phyloP scores from a whole-genome alignment of 2,329 filamentous ascomycete genomes.

The Epichloe hybrida region DNA sequence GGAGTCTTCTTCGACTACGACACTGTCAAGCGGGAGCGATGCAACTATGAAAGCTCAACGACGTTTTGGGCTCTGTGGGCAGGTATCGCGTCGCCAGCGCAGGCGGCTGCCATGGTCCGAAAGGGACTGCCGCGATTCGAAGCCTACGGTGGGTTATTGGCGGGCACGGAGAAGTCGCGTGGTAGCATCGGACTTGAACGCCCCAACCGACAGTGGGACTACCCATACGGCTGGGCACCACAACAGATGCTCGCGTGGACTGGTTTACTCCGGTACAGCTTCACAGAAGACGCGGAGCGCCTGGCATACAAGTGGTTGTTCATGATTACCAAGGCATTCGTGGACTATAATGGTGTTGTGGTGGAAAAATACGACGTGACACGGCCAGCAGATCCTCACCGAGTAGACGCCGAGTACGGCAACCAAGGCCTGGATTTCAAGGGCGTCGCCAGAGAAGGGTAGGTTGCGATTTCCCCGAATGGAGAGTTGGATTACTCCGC shows the following conservation, averaged over 20 bases:
- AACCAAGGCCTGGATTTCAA: slow-evolving; percentile 95
- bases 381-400: slow-evolving; percentile 74
- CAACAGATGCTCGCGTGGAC: slow-evolving; percentile 98
- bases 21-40: slow-evolving; percentile 67
- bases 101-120: slow-evolving; percentile 71
- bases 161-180: slow-evolving; percentile 79
- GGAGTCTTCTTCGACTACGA: slow-evolving; percentile 99
- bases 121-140: slow-evolving; percentile 81
- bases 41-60: slow-evolving; percentile 77
- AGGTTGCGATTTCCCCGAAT: slow-evolving; percentile 26
- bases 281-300: slow-evolving; percentile 76
- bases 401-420: slow-evolving; percentile 92
- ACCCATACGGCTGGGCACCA: slow-evolving; percentile 94
- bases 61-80: slow-evolving; percentile 98
- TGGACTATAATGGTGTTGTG: slow-evolving; percentile 95
- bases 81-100: slow-evolving; percentile 69
- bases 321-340: slow-evolving; percentile 97
- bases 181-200: slow-evolving; percentile 66
- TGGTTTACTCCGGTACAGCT: slow-evolving; percentile 80
- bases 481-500: no score
- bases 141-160: slow-evolving; percentile 72
- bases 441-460: slow-evolving; percentile 92
- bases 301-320: slow-evolving; percentile 94
- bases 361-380: slow-evolving; percentile 99
- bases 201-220: slow-evolving; percentile 97